Percentiles rank a stretch among this genome's conserved stretches.
Conservation (phyloP, 106 monocot species). For the Gastrodia elata region DNA sequence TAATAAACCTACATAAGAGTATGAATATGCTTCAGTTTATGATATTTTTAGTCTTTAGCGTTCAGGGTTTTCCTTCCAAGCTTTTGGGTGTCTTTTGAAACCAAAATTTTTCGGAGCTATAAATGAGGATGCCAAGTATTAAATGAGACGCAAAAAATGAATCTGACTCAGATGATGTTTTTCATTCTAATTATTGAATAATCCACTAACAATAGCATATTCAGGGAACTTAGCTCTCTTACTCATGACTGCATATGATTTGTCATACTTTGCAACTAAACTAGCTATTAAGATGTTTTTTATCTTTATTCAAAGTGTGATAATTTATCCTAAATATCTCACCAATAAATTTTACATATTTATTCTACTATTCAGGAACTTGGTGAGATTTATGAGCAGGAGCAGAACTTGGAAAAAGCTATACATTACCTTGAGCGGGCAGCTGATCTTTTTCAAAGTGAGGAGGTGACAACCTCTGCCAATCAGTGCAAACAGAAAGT, state of each 20-base stretch:
- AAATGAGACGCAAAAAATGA: background rate
- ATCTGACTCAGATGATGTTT: background rate
- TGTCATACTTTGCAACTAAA: background rate
- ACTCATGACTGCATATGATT: background rate
- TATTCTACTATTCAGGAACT: slow-evolving; percentile 40
- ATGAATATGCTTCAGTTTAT: background rate
- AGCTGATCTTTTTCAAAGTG: slow-evolving; percentile 87
- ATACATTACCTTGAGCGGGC: slow-evolving; percentile 66
- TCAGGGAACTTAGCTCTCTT: background rate
- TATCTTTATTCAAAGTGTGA: background rate
- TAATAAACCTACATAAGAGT: background rate
- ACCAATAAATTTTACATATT: background rate
- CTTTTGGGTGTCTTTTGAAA: background rate
- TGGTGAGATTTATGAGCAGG: slow-evolving; percentile 78
- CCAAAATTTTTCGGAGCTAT: background rate
- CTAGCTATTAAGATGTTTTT: background rate
- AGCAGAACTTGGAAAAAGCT: slow-evolving; percentile 69
- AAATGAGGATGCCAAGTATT: background rate
- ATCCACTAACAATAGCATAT: background rate
- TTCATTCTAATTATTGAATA: background rate
- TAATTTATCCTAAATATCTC: background rate
- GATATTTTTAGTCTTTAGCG: background rate
- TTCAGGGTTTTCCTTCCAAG: background rate
- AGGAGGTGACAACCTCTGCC: slow-evolving; percentile 72
- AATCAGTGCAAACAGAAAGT: slow-evolving; percentile 89